Evolutionary conservation across 2,329 filamentous ascomycete species (phyloP), one percentile per base, ranked within the genome.

Genomic region (Peltaster fructicola): DNA sequence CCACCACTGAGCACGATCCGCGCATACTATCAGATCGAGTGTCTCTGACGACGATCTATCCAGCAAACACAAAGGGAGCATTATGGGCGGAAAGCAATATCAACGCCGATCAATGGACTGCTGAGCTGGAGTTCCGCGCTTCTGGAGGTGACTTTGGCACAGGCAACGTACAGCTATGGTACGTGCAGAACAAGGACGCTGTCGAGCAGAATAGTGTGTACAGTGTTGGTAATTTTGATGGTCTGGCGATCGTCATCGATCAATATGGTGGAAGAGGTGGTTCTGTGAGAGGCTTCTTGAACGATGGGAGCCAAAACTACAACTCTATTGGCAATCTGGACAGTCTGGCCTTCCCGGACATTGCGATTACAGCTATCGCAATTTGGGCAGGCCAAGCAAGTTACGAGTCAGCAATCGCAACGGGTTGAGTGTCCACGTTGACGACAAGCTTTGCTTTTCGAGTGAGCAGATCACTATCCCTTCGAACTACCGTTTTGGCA

Each of bases 111-210:
- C 36, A 39, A 12, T 98, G 82, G 82, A 65, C 69, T 6, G 70
- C 73, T 24, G 79, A 91, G 44, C 62, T 95, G 39, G 74, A 88
- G 45, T 93, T 98, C 53, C 70, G 88, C 38, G 79, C 73, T 25
- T 80, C 69, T 32, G 88, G 88, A 6, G 74, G 76, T 34, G 88
- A 95, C 46, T 63, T 79, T 39, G 81, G 73, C 24, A 72, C 74
- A 30, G 88, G 88, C 23, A 93, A 90, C 53, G 59, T 98, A 38
- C 85, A 95, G 52, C 63, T 98, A 42, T 98, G 88, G 88, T 80
- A 90, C 44, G 73, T 68, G 25, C 72, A 69, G 39, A 65, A 78
- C 31, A 56, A 67, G 38, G 53, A 62, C 31, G 58, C 61, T 15
- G 59, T 91, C 27, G 73, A 71, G 27, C 65, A 72, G 13, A 65